Conservation (phyloP, 2,329 filamentous ascomycete genomes). For the Ampelomyces quisqualis region DNA sequence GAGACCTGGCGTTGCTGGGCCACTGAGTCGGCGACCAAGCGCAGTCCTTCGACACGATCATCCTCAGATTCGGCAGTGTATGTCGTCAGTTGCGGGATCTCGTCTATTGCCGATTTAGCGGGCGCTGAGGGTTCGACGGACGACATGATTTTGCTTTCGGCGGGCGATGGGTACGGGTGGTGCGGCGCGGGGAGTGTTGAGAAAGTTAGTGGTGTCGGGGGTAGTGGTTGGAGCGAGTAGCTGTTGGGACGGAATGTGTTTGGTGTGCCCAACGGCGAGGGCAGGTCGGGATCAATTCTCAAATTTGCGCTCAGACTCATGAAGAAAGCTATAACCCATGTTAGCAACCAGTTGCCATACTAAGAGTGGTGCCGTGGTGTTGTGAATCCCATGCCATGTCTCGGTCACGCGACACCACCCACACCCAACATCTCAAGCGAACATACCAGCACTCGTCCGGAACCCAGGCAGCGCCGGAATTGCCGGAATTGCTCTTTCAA, state of each 20-base stretch:
- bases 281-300: conserved; percentile 60
- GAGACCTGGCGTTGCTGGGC: conserved; percentile 77
- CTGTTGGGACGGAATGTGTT: conserved; percentile 53
- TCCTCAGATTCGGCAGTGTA: conserved; percentile 52
- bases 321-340: conserved; percentile 66
- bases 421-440: conserved; percentile 11
- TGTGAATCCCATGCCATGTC: neutral
- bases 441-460: conserved; percentile 44
- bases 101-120: conserved; percentile 20
- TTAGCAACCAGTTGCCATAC: conserved; percentile 12
- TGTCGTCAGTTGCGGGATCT: conserved; percentile 62
- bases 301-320: conserved; percentile 79
- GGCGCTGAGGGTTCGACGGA: conserved; percentile 33
- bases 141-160: conserved; percentile 41
- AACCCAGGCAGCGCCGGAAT: conserved; percentile 43
- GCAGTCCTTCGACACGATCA: conserved; percentile 68
- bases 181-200: conserved; percentile 46
- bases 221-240: conserved; percentile 57
- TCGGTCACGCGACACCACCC: conserved; percentile 23
- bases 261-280: conserved; percentile 66
- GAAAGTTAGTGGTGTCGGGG: conserved; percentile 48
- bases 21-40: conserved; percentile 76
- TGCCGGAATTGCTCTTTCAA: conserved; percentile 41
- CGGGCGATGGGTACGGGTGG: conserved; percentile 39
- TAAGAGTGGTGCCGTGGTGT: neutral